These are phyloP conservation scores for Lunularia cruciata DNA, from an alignment of 225 moss, liverwort and hornwort genomes.

Conservation along the genomic window DNA sequence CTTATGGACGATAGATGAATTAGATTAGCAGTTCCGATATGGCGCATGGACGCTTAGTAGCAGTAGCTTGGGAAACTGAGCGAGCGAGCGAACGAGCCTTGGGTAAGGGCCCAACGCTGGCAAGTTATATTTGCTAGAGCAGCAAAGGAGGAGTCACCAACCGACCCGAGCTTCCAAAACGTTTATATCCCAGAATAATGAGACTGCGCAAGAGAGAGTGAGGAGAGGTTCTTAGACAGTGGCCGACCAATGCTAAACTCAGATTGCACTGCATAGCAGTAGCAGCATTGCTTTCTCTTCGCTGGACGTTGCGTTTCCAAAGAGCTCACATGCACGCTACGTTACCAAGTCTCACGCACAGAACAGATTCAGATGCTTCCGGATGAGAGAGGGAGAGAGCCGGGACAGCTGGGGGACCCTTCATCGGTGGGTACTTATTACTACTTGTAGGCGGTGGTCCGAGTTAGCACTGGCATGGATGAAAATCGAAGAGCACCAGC, in stretches of 20 bases:
- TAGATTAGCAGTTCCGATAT: no score
- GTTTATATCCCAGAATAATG: no score
- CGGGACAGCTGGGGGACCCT: neutral
- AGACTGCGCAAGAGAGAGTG: neutral
- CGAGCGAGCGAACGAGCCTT: no score
- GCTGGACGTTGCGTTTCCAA: neutral
- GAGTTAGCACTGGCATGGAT: neutral
- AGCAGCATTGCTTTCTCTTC: neutral
- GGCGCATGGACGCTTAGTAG: no score
- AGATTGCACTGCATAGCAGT: neutral
- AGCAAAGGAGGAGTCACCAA: conserved; percentile 7
- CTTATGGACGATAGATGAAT: no score
- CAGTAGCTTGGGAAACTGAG: no score
- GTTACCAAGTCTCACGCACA: neutral
- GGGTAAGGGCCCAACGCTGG: no score
- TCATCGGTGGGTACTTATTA: conserved; percentile 1
- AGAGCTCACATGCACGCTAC: conserved; percentile 13
- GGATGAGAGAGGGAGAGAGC: conserved; percentile 4
- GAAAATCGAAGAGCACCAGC: neutral
- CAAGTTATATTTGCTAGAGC: neutral
- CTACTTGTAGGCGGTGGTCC: conserved; percentile 3
- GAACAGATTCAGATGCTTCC: neutral
- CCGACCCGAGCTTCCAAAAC: neutral
- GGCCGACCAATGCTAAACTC: neutral
- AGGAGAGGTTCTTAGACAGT: neutral